phyloP scores from a whole-genome alignment of 2,329 filamentous ascomycete species.

The Pseudocercospora fijiensis region DNA sequence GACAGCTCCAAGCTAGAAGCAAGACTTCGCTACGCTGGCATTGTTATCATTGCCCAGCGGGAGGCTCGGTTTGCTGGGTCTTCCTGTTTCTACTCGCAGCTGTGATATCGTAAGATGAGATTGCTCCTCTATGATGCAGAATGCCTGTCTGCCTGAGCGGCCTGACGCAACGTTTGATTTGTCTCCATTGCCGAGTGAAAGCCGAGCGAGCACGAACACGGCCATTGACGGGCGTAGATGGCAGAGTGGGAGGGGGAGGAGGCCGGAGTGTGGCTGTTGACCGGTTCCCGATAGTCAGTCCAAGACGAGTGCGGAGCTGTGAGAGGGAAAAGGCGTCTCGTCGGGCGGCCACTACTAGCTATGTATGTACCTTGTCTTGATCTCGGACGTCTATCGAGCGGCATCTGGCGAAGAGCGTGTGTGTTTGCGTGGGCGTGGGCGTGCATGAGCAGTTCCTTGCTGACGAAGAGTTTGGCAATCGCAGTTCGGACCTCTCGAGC shows the following conservation, averaged over 20 bases:
- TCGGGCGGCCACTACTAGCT: not conserved
- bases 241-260: not conserved
- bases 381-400: not conserved
- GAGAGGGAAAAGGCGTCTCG: not conserved
- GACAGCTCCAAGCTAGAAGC: not conserved
- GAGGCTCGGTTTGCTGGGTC: not conserved
- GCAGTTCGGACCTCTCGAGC: not conserved
- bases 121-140: not conserved
- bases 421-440: not conserved
- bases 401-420: not conserved
- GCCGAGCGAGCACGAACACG: not conserved
- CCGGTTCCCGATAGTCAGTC: not conserved
- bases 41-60: not conserved
- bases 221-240: not conserved
- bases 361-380: conserved; percentile 1
- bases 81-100: not conserved
- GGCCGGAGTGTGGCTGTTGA: not conserved
- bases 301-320: not conserved
- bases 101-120: not conserved
- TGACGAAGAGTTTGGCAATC: conserved; percentile 1
- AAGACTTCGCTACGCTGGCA: not conserved
- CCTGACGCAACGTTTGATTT: conserved; percentile 2
- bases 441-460: not conserved
- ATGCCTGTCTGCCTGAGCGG: not conserved
- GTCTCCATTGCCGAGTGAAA: not conserved